Evolutionary conservation across 2,329 filamentous ascomycete species (phyloP).

Genomic region (Stagonosporopsis tanaceti): DNA sequence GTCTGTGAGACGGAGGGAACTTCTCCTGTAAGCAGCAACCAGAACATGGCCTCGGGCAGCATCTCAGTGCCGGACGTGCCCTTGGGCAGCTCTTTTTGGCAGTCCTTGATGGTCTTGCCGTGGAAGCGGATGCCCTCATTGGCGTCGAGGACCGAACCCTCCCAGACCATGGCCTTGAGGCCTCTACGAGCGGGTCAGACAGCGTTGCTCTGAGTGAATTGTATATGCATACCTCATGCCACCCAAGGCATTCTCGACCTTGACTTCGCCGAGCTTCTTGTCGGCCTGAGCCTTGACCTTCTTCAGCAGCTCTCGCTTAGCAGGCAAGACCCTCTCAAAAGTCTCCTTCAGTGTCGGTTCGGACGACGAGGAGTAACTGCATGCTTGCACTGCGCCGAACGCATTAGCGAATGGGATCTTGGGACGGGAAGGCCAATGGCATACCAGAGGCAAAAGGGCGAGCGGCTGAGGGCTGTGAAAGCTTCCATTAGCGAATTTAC

Average conservation of each 20-base stretch:
- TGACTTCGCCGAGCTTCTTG: conserved; percentile 89
- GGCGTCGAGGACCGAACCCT: conserved; percentile 94
- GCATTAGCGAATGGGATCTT: conserved; percentile 23
- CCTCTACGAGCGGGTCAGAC: conserved; percentile 59
- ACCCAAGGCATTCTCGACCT: conserved; percentile 91
- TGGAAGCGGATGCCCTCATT: conserved; percentile 99
- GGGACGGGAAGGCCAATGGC: conserved; percentile 30
- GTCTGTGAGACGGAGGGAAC: conserved; percentile 85
- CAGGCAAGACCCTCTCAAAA: conserved; percentile 83
- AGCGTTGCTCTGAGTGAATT: too few species aligned
- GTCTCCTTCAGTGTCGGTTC: conserved; percentile 92
- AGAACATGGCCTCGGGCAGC: conserved; percentile 99
- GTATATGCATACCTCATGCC: conserved; percentile 76
- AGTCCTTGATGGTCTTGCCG: conserved; percentile 97
- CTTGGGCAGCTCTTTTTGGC: conserved; percentile 92
- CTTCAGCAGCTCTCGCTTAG: conserved; percentile 91
- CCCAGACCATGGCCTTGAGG: conserved; percentile 98
- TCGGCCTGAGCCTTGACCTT: conserved; percentile 86
- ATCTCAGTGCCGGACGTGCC: conserved; percentile 92
- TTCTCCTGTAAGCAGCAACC: conserved; percentile 92
- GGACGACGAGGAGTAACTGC: conserved; percentile 74
- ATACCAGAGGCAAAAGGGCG: conserved; percentile 49
- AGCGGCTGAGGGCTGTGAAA: conserved; percentile 37
- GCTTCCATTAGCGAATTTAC: conserved; percentile 23
- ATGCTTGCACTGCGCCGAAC: conserved; percentile 47